Evolutionary conservation across 148 eudicot species (phyloP).

Genomic region (Cornus suecica): DNA sequence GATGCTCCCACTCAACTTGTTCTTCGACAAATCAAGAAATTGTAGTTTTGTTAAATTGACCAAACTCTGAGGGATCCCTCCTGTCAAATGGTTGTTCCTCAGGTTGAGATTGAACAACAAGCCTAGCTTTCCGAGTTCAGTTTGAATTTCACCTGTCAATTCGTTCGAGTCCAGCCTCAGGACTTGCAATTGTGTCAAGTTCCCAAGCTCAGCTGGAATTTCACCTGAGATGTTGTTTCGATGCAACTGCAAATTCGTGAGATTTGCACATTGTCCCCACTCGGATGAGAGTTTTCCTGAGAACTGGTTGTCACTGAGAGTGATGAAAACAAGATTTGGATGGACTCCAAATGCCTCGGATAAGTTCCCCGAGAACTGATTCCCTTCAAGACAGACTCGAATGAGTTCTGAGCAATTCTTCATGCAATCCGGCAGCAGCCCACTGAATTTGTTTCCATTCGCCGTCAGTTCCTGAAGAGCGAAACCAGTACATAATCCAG

Average conservation of each 20-base stretch:
- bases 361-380: constrained; percentile 65
- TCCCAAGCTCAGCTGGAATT: neutral
- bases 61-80: constrained; percentile 51
- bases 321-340: constrained; percentile 43
- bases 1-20: constrained; percentile 50
- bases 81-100: constrained; percentile 55
- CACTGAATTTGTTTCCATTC: constrained; percentile 55
- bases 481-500: constrained; percentile 60
- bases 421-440: constrained; percentile 68
- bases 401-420: constrained; percentile 55
- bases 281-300: constrained; percentile 57
- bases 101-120: constrained; percentile 41
- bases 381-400: constrained; percentile 70
- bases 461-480: constrained; percentile 43
- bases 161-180: constrained; percentile 18
- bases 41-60: constrained; percentile 50
- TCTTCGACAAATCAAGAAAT: constrained; percentile 64
- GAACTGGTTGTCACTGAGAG: constrained; percentile 53
- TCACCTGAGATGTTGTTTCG: neutral
- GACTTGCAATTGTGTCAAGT: neutral
- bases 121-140: constrained; percentile 41
- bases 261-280: constrained; percentile 59
- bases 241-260: constrained; percentile 39
- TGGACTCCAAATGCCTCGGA: constrained; percentile 69
- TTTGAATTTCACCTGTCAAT: constrained; percentile 44